phyloP scores from a whole-genome alignment of 768 basidiomycete species.

The Naganishia vishniacii region DNA sequence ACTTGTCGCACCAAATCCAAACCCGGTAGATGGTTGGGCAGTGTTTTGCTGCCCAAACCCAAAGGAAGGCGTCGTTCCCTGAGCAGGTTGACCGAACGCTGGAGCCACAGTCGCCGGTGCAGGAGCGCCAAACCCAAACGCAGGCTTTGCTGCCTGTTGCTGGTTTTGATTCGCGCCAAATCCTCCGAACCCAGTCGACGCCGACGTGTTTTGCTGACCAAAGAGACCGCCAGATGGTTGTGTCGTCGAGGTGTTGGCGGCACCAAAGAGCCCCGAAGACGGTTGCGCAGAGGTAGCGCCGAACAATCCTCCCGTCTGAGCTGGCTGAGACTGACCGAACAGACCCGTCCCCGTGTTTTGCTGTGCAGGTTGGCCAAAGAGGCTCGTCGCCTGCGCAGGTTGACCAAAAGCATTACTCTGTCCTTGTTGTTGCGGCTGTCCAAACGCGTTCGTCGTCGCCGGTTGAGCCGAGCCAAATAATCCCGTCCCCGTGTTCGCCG shows the following conservation, averaged over 20 bases:
- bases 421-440: conserved; percentile 35
- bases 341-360: conserved; percentile 30
- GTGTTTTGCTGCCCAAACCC: conserved; percentile 26
- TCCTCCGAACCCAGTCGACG: conserved; percentile 49
- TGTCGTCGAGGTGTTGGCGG: conserved; percentile 11
- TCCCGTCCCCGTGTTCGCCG: conserved; percentile 29
- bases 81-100: conserved; percentile 40
- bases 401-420: conserved; percentile 34
- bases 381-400: conserved; percentile 29
- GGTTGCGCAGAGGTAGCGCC: conserved; percentile 40
- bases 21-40: conserved; percentile 32
- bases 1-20: conserved; percentile 43
- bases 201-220: conserved; percentile 46
- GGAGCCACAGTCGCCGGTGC: conserved; percentile 24
- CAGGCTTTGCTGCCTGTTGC: conserved; percentile 20
- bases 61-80: conserved; percentile 30
- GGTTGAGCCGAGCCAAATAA: conserved; percentile 41
- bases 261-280: conserved; percentile 17
- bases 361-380: conserved; percentile 33
- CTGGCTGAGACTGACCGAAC: conserved; percentile 27
- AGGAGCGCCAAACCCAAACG: conserved; percentile 25
- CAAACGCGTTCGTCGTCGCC: conserved; percentile 41
- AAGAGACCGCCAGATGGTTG: conserved; percentile 40
- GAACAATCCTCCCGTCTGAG: conserved; percentile 50
- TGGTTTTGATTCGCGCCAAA: conserved; percentile 32